Evolutionary conservation across 1,139 yeast genomes (phyloP), one percentile per base, ranked within the genome.

Genomic region (Zygosaccharomyces sapae): DNA sequence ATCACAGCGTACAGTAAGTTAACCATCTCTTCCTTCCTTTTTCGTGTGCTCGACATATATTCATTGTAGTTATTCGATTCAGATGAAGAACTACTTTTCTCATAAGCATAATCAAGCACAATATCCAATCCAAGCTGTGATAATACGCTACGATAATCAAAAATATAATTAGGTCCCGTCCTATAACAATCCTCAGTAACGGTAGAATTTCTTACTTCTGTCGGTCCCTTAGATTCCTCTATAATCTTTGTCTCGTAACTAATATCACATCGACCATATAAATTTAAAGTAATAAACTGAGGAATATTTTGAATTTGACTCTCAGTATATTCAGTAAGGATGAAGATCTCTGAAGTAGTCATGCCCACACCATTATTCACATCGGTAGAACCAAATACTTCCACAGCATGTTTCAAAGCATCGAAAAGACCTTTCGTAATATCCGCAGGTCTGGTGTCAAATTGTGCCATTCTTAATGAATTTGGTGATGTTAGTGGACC

Each of bases 311-410:
- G 39, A 2, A 62, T 55, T 40, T 62, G 63, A 3, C 50, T 42
- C 1, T 53, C 50, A 7, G 64, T 53, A 43, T 64, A 64, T 9
- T 56, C 52, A 1, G 66, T 57, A 2, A 64, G 46, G 7, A 63
- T 55, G n/a, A 51, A 45, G 7, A 62, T 41, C 40, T 63, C 67
- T 3, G 66, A 55, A 3, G 66, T 63, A 1, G 67, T 59, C n/a
- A 64, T 47, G 1, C 65, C 66, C 3, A 58, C 60, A 8, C 65
- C 66, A 41, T 62, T 58, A 46, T 59, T 58, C n/a, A 55, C 53
- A 34, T 49, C 54, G 9, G 58, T 50, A 1, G 59, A 47, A 3
- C 55, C 55, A 4, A 52, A 49, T 2, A 50, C 38, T 35, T 59
- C 65, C 10, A 63, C 58, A 2, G 57, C 51, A n/a, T 46, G 40